Evolutionary conservation across 352 stramenopile genomes (phyloP).

Genomic region (Phytophthora cajani): DNA sequence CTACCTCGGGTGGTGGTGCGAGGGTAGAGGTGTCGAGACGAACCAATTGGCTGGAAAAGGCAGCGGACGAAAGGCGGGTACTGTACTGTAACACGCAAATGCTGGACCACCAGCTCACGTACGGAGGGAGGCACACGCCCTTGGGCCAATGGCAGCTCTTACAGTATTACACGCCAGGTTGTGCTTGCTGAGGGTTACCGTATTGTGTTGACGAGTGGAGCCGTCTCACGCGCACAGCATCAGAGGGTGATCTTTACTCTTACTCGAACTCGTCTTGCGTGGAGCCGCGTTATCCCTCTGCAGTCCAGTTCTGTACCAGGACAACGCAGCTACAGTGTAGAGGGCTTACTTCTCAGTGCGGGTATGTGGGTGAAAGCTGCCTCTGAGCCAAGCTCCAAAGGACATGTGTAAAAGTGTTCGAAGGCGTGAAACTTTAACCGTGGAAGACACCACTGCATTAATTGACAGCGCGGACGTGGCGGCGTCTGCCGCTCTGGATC

Average conservation of each 20-base stretch:
- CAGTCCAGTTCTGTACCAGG: not conserved
- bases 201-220: constrained; percentile 22
- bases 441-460: not conserved
- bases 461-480: not conserved
- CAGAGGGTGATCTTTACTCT: constrained; percentile 2
- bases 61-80: constrained; percentile 8
- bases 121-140: constrained; percentile 15
- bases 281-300: constrained; percentile 7
- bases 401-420: not conserved
- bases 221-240: constrained; percentile 26
- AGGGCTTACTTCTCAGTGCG: no score
- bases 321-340: no score
- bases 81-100: not conserved
- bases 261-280: constrained; percentile 5
- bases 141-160: constrained; percentile 25
- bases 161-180: constrained; percentile 1
- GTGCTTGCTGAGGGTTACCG: not conserved
- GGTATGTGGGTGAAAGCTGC: no score
- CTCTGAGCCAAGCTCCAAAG: not conserved
- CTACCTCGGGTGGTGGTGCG: not conserved
- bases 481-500: not conserved
- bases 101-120: constrained; percentile 16
- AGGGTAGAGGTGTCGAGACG: constrained; percentile 1
- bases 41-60: not conserved
- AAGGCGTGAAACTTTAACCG: not conserved